phyloP scores from a whole-genome alignment of 306 rosid species.

The Castanopsis chinensis region DNA sequence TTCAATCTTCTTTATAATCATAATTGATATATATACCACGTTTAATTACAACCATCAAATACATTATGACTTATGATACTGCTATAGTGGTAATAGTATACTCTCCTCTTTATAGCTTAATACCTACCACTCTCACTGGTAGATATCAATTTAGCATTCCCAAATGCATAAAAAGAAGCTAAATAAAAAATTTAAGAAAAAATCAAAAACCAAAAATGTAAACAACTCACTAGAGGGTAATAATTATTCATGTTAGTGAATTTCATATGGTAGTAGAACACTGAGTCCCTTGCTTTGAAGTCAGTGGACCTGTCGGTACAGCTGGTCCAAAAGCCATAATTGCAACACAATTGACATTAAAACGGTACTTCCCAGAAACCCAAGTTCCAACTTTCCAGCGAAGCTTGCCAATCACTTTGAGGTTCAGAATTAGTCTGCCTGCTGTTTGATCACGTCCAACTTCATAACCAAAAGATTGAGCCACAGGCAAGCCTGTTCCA shows the following conservation, averaged over 20 bases:
- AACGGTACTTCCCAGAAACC: conserved; percentile 82
- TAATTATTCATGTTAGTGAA: neutral
- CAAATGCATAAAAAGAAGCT: conserved; percentile 34
- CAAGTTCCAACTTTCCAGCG: conserved; percentile 94
- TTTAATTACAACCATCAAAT: conserved; percentile 4
- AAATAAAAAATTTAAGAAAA: conserved; percentile 18
- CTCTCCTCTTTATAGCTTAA: too few relatives aligned
- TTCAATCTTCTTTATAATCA: conserved; percentile 32
- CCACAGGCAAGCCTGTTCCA: conserved; percentile 60
- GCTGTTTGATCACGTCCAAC: conserved; percentile 63
- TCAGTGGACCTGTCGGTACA: conserved; percentile 46
- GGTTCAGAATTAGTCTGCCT: conserved; percentile 56
- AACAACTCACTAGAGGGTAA: conserved; percentile 3
- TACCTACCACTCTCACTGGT: too few relatives aligned
- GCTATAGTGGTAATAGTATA: too few relatives aligned
- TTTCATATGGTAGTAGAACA: conserved; percentile 71
- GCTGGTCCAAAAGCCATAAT: conserved; percentile 57
- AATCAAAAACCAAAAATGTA: neutral
- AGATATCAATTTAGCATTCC: too few relatives aligned
- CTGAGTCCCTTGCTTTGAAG: conserved; percentile 51
- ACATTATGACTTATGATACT: too few relatives aligned
- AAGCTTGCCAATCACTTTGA: conserved; percentile 65
- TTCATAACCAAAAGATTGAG: conserved; percentile 76
- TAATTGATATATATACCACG: conserved; percentile 23
- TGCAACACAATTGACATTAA: conserved; percentile 71